Base-by-base conservation (phyloP, 2,329 filamentous ascomycete species). In the Paecilomyces sp. region DNA sequence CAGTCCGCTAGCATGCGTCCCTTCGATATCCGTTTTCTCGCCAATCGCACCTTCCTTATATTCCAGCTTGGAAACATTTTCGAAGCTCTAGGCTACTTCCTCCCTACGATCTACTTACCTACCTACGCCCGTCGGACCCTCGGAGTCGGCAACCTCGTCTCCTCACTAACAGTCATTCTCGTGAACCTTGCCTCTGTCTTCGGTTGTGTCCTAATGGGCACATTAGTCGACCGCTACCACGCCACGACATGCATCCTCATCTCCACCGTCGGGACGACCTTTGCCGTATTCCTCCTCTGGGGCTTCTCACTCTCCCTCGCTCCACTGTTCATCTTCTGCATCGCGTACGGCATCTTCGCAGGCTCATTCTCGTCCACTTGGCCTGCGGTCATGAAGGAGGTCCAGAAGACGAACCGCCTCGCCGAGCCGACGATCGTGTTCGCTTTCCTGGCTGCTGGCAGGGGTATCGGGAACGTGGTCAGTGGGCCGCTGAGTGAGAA, bases 401-500 rank as follows among this genome's bases (percentile, higher is more conserved):
- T 79, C 3, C 69, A 72, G 56, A 67, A 70, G 47, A 72, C 70
- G 54, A 70, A 75, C 15, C 62, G 65, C 1, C 62, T 59, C 4
- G 70, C 76, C 0, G 81, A 83, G 52, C 70, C 77, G 3, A 77
- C 79, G 0, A 77, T 83, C 62, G 73, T 82, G 0, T 80, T 83
- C 59, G 77, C 76, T 0, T 73, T 78, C 13, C 70, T 83, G 57
- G 76, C 76, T 9, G 77, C 77, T 8, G 81, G 81, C 0, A 79
- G 80, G 53, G 82, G 82, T 0, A 74, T 83, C 22, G 81, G 82
- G 3, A 80, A 79, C 66, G 69, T 84, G 9, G 74, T 78, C 9
- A 78, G 75, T 60, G 82, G 82, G 2, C 82, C 82, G 0, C 66
- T 84, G 51, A 82, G 80, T 55, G 80, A 82, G 65, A 74, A 70